phyloP scores from a whole-genome alignment of 2,329 filamentous ascomycete genomes.

The Apiospora marii region DNA sequence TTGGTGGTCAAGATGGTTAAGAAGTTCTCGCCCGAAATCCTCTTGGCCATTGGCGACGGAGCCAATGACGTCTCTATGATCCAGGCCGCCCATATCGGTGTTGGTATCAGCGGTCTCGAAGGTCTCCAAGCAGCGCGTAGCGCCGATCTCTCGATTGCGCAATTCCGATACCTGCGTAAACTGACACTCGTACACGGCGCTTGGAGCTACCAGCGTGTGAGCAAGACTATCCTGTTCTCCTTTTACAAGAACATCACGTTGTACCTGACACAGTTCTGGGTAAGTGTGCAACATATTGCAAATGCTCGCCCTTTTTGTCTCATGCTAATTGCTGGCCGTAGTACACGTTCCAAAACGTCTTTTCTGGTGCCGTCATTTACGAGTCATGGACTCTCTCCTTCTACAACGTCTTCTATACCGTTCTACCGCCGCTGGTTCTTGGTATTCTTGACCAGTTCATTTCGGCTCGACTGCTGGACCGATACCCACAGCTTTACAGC shows the following conservation, averaged over 20 bases:
- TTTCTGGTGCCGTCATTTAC: slow-evolving; percentile 97
- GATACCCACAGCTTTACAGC: slow-evolving; percentile 94
- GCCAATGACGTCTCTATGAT: slow-evolving; percentile 99
- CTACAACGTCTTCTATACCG: slow-evolving; percentile 98
- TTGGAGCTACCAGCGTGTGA: slow-evolving; percentile 97
- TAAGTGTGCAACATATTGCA: slow-evolving; percentile 53
- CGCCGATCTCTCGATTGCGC: slow-evolving; percentile 93
- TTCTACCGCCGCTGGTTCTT: slow-evolving; percentile 89
- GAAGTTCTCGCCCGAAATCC: slow-evolving; percentile 86
- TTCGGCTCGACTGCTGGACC: slow-evolving; percentile 88
- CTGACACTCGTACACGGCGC: slow-evolving; percentile 92
- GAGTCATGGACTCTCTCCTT: slow-evolving; percentile 99
- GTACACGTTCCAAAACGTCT: slow-evolving; percentile 98
- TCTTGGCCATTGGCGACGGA: slow-evolving; percentile 95
- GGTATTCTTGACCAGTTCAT: slow-evolving; percentile 98
- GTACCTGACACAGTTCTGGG: slow-evolving; percentile 99
- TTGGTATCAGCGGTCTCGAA: slow-evolving; percentile 96
- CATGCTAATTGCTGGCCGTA: slow-evolving; percentile 44
- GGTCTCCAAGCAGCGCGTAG: slow-evolving; percentile 95
- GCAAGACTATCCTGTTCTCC: slow-evolving; percentile 96
- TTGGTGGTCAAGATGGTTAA: slow-evolving; percentile 98
- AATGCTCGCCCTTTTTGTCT: neutral
- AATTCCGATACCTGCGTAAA: slow-evolving; percentile 95
- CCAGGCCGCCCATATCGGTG: slow-evolving; percentile 95
- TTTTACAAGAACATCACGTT: slow-evolving; percentile 99